Conservation (phyloP, 495 filamentous ascomycete genomes). For the Neurospora sp. region DNA sequence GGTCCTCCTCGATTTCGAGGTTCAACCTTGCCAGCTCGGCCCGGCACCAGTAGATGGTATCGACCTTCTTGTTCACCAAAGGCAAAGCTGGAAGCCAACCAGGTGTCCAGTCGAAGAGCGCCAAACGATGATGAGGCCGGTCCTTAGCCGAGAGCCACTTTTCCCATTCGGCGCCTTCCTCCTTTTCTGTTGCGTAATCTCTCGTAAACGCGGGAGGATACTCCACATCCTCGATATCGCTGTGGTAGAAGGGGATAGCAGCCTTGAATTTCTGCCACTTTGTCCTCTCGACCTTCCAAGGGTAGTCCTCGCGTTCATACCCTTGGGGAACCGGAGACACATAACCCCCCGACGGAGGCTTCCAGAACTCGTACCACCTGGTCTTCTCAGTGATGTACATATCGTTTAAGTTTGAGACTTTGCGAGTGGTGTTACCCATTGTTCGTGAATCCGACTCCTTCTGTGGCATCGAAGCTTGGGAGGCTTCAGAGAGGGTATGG, state of each 20-base stretch:
- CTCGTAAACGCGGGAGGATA: conserved; percentile 66
- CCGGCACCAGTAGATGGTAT: conserved; percentile 88
- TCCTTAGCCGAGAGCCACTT: conserved; percentile 72
- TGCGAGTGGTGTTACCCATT: conserved; percentile 36
- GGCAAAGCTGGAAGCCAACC: conserved; percentile 71
- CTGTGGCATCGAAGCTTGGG: conserved; percentile 23
- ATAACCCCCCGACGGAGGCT: conserved; percentile 41
- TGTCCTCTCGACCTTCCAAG: conserved; percentile 30
- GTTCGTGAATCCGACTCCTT: conserved; percentile 20
- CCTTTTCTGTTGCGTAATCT: conserved; percentile 50
- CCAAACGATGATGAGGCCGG: conserved; percentile 76
- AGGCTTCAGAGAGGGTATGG: conserved; percentile 22
- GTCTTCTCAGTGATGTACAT: conserved; percentile 32
- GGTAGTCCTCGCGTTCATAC: conserved; percentile 29
- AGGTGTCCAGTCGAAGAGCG: conserved; percentile 61
- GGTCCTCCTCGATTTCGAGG: conserved; percentile 86
- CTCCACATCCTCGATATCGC: conserved; percentile 31
- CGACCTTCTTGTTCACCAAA: conserved; percentile 79
- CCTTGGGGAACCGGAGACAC: conserved; percentile 43
- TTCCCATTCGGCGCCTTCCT: conserved; percentile 70
- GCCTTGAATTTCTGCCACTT: conserved; percentile 37
- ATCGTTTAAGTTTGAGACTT: conserved; percentile 30
- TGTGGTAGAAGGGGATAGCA: conserved; percentile 28
- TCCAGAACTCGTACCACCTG: conserved; percentile 46
- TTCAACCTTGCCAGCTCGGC: conserved; percentile 83